Percentiles rank a stretch among this genome's conserved stretches.
These are phyloP conservation scores for Calocybe gambosa DNA, from an alignment of 1,284 basidiomycete genomes.

Conservation along the genomic window DNA sequence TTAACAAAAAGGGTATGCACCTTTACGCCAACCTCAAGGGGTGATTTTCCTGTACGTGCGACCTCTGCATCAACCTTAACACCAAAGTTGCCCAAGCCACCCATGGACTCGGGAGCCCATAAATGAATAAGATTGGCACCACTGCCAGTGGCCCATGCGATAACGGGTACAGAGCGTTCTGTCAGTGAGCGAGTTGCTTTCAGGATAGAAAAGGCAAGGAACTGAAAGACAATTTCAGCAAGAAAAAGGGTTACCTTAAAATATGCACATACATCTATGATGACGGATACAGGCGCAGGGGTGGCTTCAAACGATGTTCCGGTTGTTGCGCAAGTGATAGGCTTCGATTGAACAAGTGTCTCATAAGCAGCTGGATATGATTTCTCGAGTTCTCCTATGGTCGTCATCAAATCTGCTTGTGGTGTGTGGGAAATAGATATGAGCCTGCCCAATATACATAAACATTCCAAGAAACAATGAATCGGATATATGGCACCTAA, in stretches of 20 bases:
- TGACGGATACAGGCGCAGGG: constrained; percentile 10
- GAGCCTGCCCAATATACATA: too few species aligned
- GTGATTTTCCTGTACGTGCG: constrained; percentile 11
- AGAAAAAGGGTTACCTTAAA: too few species aligned
- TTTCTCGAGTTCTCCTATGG: constrained; percentile 9
- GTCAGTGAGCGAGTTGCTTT: constrained; percentile 15
- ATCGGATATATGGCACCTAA: constrained; percentile 8
- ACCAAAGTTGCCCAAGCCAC: constrained; percentile 18
- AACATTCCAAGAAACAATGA: too few species aligned
- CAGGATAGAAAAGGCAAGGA: constrained; percentile 15
- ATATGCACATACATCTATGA: constrained; percentile 13
- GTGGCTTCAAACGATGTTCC: constrained; percentile 10
- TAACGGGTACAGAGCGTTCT: constrained; percentile 15
- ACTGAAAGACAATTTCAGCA: constrained; percentile 4
- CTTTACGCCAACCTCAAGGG: constrained; percentile 15
- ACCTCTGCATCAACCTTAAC: constrained; percentile 17
- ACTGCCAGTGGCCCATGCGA: constrained; percentile 17
- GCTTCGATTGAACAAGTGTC: constrained; percentile 5
- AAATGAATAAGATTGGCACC: constrained; percentile 13
- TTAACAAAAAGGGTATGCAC: constrained; percentile 1
- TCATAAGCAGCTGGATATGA: constrained; percentile 13
- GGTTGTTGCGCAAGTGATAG: constrained; percentile 13
- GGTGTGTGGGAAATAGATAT: constrained; percentile 11
- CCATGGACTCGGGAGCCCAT: constrained; percentile 18
- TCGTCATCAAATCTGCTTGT: constrained; percentile 8